These are phyloP conservation scores for Tolypocladium endophyticum DNA, from an alignment of 2,329 filamentous ascomycete species.

Conservation along the genomic window DNA sequence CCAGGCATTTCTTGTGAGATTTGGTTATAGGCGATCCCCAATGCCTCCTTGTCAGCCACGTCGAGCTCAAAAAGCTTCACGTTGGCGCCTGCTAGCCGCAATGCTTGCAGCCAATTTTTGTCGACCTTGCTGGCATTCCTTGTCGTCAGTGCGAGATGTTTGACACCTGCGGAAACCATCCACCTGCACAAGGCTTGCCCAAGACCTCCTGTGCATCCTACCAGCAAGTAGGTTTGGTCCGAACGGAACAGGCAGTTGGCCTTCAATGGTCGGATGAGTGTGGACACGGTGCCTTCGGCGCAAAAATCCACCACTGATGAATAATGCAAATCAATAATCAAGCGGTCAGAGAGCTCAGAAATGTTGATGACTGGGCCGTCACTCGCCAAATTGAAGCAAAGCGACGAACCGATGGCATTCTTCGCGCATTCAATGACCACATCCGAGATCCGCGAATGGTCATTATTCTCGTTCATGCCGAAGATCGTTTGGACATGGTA, in stretches of 20 bases:
- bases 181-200: constrained; percentile 26
- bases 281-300: not conserved
- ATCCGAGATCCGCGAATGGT: not conserved
- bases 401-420: not conserved
- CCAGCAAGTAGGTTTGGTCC: constrained; percentile 21
- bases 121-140: constrained; percentile 25
- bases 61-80: constrained; percentile 5
- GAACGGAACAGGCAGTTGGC: constrained; percentile 8
- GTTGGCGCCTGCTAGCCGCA: not conserved
- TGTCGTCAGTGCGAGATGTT: constrained; percentile 22
- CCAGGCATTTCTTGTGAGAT: constrained; percentile 16
- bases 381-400: not conserved
- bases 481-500: not conserved
- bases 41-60: constrained; percentile 3
- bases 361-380: not conserved
- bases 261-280: not conserved
- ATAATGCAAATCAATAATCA: not conserved
- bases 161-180: constrained; percentile 27
- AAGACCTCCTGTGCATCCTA: constrained; percentile 20
- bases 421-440: not conserved
- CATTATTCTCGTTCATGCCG: not conserved
- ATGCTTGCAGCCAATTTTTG: constrained; percentile 11
- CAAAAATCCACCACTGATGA: not conserved
- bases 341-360: not conserved
- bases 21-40: constrained; percentile 1